Base-by-base conservation (phyloP, 2,329 filamentous ascomycete genomes). In the Calonectria ilicicola region DNA sequence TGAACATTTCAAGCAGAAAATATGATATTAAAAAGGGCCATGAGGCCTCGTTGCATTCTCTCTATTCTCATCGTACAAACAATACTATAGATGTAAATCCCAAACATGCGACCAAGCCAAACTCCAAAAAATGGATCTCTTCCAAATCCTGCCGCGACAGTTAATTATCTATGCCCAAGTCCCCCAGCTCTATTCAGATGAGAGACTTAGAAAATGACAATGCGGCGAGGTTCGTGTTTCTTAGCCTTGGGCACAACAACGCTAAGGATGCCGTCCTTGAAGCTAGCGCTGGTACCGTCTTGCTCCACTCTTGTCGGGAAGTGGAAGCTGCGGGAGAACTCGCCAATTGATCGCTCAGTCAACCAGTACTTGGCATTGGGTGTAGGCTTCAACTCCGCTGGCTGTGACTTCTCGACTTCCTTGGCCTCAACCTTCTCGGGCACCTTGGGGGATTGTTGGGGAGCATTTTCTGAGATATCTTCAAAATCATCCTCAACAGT, bases 321-420 rank as follows among this genome's bases (percentile, higher is more conserved):
- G 81, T 86, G 89, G 85, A 94, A 94, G 71, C 87, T 90, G 74
- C 93, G 90, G 64, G 89, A 87, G 85, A 94, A 95, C 76, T 92
- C 88, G 81, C 92, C 93, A 69, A 92, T 85, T 71, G 87, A 89
- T 77, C 92, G 91, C 85, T 94, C 92, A 46, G 87, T 87, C 74
- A 92, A 85, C 94, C 94, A 96, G 88, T 92, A 96, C 84, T 91
- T 92, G 77, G 86, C 83, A 51, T 85, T 83, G 72, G 87, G 84
- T 53, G 77, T 78, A 3, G 81, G 73, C 71, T 81, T 80, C 8
- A 4, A 8, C 53, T 23, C n/a, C 3, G 32, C 44, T 23, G 65
- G 38, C 27, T 63, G 23, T 29, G 26, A 40, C 35, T 53, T 26
- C 12, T 46, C 35, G n/a, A 53, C 35, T 12, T 35, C 32, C 32